phyloP scores from a whole-genome alignment of 805 yeast species.

The Zygoascus ofunaensis region DNA sequence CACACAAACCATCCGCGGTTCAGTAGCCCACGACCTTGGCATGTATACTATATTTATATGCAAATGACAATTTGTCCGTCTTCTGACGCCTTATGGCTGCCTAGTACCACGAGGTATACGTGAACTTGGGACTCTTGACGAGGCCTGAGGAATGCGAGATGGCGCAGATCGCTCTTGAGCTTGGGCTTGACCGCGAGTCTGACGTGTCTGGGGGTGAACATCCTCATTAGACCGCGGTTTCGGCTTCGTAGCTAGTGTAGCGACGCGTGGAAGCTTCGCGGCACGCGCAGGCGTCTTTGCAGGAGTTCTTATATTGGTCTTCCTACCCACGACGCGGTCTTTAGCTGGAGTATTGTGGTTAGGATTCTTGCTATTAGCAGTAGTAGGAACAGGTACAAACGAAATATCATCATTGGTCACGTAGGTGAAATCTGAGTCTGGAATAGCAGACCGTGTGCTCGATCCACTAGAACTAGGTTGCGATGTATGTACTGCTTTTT shows the following conservation, averaged over 20 bases:
- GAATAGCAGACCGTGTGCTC: not conserved
- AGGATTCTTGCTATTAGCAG: not conserved
- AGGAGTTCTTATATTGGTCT: not conserved
- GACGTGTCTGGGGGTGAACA: no score
- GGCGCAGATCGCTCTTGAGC: no score
- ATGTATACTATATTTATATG: no score
- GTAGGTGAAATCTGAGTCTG: slow-evolving; percentile 22
- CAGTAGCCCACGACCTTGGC: no score
- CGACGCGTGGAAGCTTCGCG: not conserved
- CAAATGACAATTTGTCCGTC: no score
- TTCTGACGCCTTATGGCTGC: no score
- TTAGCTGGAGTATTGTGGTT: not conserved
- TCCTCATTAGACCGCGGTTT: no score
- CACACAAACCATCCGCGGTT: no score
- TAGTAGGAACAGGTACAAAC: slow-evolving; percentile 23
- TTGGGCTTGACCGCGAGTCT: no score
- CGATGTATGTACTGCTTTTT: slow-evolving; percentile 1
- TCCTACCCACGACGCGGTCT: not conserved
- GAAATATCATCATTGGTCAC: slow-evolving; percentile 27
- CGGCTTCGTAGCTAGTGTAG: not conserved
- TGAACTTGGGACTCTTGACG: no score
- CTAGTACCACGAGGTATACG: no score
- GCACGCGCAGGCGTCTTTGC: not conserved
- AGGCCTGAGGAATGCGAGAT: no score
- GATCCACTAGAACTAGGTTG: slow-evolving; percentile 11